These are phyloP conservation scores for Kodamaea leandrae DNA, from an alignment of 805 yeast genomes.

Conservation along the genomic window DNA sequence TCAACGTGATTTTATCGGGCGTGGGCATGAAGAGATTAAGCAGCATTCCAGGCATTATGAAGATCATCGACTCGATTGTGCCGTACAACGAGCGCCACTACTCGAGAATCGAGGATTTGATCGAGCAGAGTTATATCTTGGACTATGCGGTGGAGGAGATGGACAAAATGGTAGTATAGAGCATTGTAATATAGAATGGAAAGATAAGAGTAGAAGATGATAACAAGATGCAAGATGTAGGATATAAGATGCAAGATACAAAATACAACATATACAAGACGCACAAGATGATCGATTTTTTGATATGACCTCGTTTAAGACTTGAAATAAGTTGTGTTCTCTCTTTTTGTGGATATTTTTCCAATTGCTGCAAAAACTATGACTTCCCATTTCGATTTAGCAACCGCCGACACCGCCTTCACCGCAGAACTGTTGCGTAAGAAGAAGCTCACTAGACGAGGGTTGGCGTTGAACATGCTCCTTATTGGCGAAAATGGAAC, in stretches of 20 bases:
- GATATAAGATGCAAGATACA: too few relatives aligned
- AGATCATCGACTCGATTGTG: constrained; percentile 66
- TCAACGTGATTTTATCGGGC: constrained; percentile 59
- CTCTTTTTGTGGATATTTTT: not conserved
- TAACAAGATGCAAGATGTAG: too few relatives aligned
- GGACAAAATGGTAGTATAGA: constrained; percentile 4
- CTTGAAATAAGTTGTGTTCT: not conserved
- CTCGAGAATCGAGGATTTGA: constrained; percentile 67
- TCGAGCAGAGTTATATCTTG: constrained; percentile 81
- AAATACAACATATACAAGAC: too few relatives aligned
- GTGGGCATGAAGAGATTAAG: constrained; percentile 56
- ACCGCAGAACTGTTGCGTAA: constrained; percentile 24
- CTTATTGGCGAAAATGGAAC: constrained; percentile 41
- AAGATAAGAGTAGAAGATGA: too few relatives aligned
- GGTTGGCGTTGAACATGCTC: constrained; percentile 25
- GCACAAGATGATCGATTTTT: not conserved
- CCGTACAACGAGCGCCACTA: constrained; percentile 91
- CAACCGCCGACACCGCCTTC: constrained; percentile 1
- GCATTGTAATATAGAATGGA: constrained; percentile 3
- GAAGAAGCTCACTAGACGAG: constrained; percentile 19
- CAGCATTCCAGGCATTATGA: constrained; percentile 65
- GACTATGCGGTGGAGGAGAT: constrained; percentile 68
- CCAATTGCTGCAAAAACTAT: too few relatives aligned
- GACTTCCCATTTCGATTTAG: too few relatives aligned
- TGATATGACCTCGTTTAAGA: not conserved